A percentile compares a stretch with the other conserved stretches of the same genome.
phyloP scores from a whole-genome alignment of 768 basidiomycete species.

The Pleurotus platypus region DNA sequence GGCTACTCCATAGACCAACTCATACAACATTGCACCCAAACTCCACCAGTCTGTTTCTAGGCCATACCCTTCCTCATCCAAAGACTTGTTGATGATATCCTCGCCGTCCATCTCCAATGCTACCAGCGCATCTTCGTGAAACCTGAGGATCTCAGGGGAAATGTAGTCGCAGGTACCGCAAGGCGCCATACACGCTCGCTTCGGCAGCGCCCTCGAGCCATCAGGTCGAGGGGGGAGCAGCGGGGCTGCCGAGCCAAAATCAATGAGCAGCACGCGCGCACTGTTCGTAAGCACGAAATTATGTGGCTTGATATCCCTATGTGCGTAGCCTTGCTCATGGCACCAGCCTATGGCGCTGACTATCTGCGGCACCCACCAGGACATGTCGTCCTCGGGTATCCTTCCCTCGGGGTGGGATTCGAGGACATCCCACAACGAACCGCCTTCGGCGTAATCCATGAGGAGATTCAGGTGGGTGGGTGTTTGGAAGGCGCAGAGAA shows the following conservation, averaged over 20 bases:
- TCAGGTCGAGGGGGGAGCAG: conserved; percentile 52
- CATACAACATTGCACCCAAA: conserved; percentile 86
- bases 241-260: conserved; percentile 91
- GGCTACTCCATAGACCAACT: conserved; percentile 78
- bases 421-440: conserved; percentile 86
- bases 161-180: conserved; percentile 96
- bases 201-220: conserved; percentile 57
- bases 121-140: conserved; percentile 79
- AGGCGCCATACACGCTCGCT: conserved; percentile 69
- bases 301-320: conserved; percentile 96
- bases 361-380: conserved; percentile 86
- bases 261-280: conserved; percentile 78
- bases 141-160: conserved; percentile 85
- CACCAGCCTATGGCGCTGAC: conserved; percentile 88
- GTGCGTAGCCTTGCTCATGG: conserved; percentile 83
- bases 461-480: conserved; percentile 71
- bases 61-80: conserved; percentile 57
- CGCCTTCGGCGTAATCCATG: conserved; percentile 83
- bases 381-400: conserved; percentile 64
- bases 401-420: conserved; percentile 67
- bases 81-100: conserved; percentile 13
- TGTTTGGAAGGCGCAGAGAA: conserved; percentile 86
- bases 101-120: conserved; percentile 68
- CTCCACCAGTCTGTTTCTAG: conserved; percentile 98
- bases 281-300: conserved; percentile 80